Conservation (phyloP, 164 flowering plant genomes). For the Sextonia rubra region DNA sequence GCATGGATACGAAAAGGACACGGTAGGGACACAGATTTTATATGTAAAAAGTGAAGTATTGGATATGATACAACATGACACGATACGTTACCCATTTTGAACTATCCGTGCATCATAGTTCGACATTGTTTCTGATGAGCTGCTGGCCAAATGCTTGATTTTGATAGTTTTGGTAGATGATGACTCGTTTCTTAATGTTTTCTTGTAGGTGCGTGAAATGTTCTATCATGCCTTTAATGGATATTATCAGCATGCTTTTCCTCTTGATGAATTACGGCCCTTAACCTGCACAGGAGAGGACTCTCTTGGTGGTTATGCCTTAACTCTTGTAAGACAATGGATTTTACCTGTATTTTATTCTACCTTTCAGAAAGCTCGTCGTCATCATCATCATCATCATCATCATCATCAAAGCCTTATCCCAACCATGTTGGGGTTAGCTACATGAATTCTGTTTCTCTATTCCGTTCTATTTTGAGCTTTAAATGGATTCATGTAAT, state of each 20-base stretch:
- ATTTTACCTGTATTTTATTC: not conserved
- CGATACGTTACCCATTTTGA: too few relatives aligned
- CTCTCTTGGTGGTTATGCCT: constrained; percentile 90
- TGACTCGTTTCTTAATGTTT: not conserved
- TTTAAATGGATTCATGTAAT: not conserved
- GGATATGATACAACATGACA: too few relatives aligned
- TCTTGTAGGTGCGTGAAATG: constrained; percentile 77
- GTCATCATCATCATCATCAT: too few relatives aligned
- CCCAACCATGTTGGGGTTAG: too few relatives aligned
- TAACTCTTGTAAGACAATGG: constrained; percentile 65
- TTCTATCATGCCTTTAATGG: constrained; percentile 96
- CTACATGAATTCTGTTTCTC: too few relatives aligned
- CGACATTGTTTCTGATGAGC: not conserved
- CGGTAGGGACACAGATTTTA: too few relatives aligned
- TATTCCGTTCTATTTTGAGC: too few relatives aligned
- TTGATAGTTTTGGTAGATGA: not conserved
- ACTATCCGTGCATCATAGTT: too few relatives aligned
- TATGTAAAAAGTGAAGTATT: too few relatives aligned
- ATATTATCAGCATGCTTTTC: constrained; percentile 93
- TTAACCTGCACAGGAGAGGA: constrained; percentile 87
- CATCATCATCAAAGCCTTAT: too few relatives aligned
- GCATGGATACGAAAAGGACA: too few relatives aligned
- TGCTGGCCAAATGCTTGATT: not conserved
- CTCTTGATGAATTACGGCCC: constrained; percentile 86
- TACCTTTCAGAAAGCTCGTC: too few relatives aligned